phyloP scores from a whole-genome alignment of 2,329 filamentous ascomycete species.

The Talaromyces sp. region DNA sequence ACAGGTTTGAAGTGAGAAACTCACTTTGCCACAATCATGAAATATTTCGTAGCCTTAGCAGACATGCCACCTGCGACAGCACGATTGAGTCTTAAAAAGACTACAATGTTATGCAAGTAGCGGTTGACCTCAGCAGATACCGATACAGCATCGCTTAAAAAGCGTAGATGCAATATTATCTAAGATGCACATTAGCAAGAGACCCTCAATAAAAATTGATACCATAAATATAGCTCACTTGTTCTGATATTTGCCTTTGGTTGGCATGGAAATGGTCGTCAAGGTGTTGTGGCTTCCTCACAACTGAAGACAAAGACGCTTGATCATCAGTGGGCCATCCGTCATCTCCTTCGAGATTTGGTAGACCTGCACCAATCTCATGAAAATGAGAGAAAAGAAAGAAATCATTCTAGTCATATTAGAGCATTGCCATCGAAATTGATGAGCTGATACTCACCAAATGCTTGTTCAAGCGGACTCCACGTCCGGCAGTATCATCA shows the following conservation, averaged over 20 bases:
- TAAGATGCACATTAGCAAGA: slow-evolving; percentile 19
- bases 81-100: slow-evolving; percentile 84
- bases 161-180: slow-evolving; percentile 58
- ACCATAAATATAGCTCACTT: neutral
- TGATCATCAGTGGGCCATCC: slow-evolving; percentile 38
- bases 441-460: slow-evolving; percentile 33
- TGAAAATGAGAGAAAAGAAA: slow-evolving; percentile 90
- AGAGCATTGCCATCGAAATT: slow-evolving; percentile 14
- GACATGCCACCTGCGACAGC: slow-evolving; percentile 77
- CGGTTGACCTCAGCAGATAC: slow-evolving; percentile 74
- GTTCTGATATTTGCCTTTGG: neutral
- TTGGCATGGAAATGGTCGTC: neutral
- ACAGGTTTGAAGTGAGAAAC: slow-evolving; percentile 22
- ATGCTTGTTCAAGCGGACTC: slow-evolving; percentile 39
- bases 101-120: slow-evolving; percentile 83
- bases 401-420: slow-evolving; percentile 63
- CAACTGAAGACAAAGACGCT: slow-evolving; percentile 38
- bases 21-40: slow-evolving; percentile 65
- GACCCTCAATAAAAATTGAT: too few relatives aligned
- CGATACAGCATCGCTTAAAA: slow-evolving; percentile 58
- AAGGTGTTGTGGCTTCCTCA: slow-evolving; percentile 28
- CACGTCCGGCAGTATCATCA: slow-evolving; percentile 31
- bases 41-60: slow-evolving; percentile 73
- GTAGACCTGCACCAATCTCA: slow-evolving; percentile 66
- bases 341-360: slow-evolving; percentile 67